Evolutionary conservation across 768 basidiomycete species (phyloP).

Genomic region (Termitomyces heimii): DNA sequence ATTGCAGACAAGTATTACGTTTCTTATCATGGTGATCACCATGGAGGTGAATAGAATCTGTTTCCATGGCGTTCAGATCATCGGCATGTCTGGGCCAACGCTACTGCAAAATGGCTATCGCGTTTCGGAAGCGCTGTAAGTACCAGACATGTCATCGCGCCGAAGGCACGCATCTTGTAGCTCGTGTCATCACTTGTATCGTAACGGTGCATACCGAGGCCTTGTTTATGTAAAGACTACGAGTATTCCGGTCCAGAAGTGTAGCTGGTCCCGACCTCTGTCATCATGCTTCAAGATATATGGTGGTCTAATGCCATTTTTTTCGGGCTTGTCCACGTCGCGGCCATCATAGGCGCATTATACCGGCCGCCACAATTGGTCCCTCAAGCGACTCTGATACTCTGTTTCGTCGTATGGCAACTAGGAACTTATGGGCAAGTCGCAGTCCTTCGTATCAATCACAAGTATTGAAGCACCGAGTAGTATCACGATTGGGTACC

Average conservation of each 20-base stretch:
- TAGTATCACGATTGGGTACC: slow-evolving; percentile 74
- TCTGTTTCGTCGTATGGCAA: slow-evolving; percentile 63
- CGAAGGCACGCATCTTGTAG: too few relatives aligned
- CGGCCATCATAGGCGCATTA: slow-evolving; percentile 46
- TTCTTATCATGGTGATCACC: slow-evolving; percentile 10
- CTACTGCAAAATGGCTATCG: not conserved
- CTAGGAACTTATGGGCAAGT: slow-evolving; percentile 64
- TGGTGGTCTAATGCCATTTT: slow-evolving; percentile 65
- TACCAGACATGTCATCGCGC: not conserved
- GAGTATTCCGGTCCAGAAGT: not conserved
- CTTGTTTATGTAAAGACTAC: not conserved
- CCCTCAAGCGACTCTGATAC: slow-evolving; percentile 36
- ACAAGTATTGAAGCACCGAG: not conserved
- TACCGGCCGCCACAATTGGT: slow-evolving; percentile 41
- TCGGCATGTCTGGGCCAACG: not conserved
- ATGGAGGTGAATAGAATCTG: slow-evolving; percentile 1
- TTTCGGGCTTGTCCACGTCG: slow-evolving; percentile 52
- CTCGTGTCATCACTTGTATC: not conserved
- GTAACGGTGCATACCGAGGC: not conserved
- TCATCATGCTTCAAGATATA: slow-evolving; percentile 24
- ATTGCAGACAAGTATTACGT: slow-evolving; percentile 34
- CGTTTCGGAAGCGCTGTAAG: not conserved
- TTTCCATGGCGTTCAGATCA: not conserved
- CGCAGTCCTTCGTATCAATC: not conserved
- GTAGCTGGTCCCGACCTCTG: not conserved